Base-by-base conservation (phyloP, 2,329 filamentous ascomycete species). In the Acrocalymma vagum region DNA sequence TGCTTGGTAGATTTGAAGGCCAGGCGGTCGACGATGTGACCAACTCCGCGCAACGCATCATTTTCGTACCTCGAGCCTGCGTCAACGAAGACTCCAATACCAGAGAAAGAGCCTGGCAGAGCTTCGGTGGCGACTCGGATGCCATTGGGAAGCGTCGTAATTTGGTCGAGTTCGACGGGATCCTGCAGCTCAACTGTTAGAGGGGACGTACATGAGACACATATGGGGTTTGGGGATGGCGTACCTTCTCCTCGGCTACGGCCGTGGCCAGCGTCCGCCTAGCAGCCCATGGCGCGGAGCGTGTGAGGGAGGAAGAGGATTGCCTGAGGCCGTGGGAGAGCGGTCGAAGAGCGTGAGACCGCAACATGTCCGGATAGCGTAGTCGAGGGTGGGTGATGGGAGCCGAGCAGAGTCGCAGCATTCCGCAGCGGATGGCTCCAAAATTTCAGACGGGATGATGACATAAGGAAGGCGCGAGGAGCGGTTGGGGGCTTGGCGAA, bases 41-140 rank as follows among this genome's bases (percentile, higher is more conserved):
- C 96, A 18, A 95, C 89, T 29, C 94, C 94, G 44, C 90, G 86
- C 38, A 99, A 78, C 31, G 85, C 84, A 27, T 85, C 81, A 67
- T 88, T 93, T 72, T 99, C 94, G 75, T 94, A 97, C 55, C 94
- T 84, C 38, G 94, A 97, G 11, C 94, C 94, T 20, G 90, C 91
- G 69, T 97, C 92, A 64, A 99, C 84, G 74, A 96, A 99, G 49
- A 97, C 90, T 29, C 94, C 94, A 11, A 99, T 88, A 34, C 91
- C 94, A 4, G 92, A 89, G 71, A 99, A 99, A 57, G 92, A 92
- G 27, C 94, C 94, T 1, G 93, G 92, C 9, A 97, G 81, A 41
- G 92, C 91, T 70, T 99, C 94, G 29, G 93, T 96, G 16, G 94
- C 94, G 44, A 99, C 90, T 42, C 93, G 89, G 53, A 99, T 77